Evolutionary conservation across 108 stramenopile genomes (phyloP).

Genomic region (Cyclotella choctawhatcheeana): DNA sequence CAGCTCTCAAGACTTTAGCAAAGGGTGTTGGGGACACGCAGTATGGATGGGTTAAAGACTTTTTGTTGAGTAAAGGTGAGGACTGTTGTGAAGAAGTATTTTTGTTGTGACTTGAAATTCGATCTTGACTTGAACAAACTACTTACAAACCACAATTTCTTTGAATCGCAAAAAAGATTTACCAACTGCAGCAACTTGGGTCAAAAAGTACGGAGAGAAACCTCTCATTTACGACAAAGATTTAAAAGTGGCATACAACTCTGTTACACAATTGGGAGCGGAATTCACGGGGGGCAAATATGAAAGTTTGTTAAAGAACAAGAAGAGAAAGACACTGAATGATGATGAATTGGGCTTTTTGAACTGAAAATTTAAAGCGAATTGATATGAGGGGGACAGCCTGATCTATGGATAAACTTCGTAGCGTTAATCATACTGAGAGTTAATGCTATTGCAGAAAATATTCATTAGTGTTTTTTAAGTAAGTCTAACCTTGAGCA

Average conservation of each 20-base stretch:
- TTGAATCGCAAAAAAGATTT: conserved; percentile 24
- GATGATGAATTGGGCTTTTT: conserved; percentile 77
- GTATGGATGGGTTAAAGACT: conserved; percentile 41
- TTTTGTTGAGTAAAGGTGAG: conserved; percentile 46
- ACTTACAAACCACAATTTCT: not conserved
- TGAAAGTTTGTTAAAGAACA: conserved; percentile 85
- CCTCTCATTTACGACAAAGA: conserved; percentile 81
- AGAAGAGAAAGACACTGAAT: conserved; percentile 76
- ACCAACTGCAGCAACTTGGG: conserved; percentile 73
- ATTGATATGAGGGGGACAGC: no score
- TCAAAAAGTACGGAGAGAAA: conserved; percentile 78
- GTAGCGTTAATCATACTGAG: no score
- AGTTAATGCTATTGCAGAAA: no score
- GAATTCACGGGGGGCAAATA: conserved; percentile 91
- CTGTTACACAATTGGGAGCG: conserved; percentile 83
- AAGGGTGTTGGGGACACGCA: conserved; percentile 36
- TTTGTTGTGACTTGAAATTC: no score
- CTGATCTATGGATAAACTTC: not conserved
- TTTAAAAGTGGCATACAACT: conserved; percentile 73
- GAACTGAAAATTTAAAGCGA: no score
- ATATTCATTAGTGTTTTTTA: no score
- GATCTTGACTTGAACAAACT: not conserved
- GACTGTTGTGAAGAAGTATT: no score
- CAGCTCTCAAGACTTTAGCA: conserved; percentile 70
- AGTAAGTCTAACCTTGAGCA: no score